Percentiles rank a stretch among this genome's conserved stretches.
Evolutionary conservation across 2,329 filamentous ascomycete species (phyloP).

Genomic region (Cladosporium sp.): DNA sequence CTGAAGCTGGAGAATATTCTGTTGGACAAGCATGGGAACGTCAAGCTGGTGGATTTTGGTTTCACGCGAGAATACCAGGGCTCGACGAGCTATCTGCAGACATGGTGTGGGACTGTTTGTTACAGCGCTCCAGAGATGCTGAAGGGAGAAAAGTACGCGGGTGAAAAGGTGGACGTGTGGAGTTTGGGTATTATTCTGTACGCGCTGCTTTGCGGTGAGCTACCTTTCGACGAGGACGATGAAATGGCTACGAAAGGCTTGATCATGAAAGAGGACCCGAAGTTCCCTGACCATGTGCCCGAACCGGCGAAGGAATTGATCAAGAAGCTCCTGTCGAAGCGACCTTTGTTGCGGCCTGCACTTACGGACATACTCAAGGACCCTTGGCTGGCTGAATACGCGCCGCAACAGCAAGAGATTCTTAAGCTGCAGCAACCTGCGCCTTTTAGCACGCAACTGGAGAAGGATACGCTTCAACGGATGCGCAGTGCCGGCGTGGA

Average conservation of each 20-base stretch:
- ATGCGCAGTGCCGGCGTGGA: constrained; percentile 94
- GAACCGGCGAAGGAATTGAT: constrained; percentile 74
- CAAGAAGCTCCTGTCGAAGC: constrained; percentile 79
- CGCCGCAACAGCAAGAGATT: constrained; percentile 83
- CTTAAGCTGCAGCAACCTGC: constrained; percentile 75
- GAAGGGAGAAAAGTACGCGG: constrained; percentile 95
- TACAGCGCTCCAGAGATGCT: constrained; percentile 99
- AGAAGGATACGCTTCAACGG: constrained; percentile 85
- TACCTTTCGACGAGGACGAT: constrained; percentile 97
- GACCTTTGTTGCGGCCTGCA: constrained; percentile 76
- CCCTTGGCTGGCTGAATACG: constrained; percentile 82
- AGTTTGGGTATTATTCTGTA: constrained; percentile 83
- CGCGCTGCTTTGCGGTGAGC: constrained; percentile 74
- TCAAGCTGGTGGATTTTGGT: constrained; percentile 96
- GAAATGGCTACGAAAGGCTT: constrained; percentile 79
- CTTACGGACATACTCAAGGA: constrained; percentile 83
- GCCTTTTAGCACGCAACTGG: constrained; percentile 78
- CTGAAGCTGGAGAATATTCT: constrained; percentile 96
- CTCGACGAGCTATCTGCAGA: constrained; percentile 89
- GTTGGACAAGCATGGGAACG: constrained; percentile 93
- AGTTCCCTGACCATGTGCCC: constrained; percentile 76
- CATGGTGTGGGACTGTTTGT: constrained; percentile 95
- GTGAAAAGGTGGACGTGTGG: constrained; percentile 97
- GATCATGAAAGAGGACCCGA: constrained; percentile 82
- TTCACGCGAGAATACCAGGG: constrained; percentile 98